Base-by-base conservation (phyloP, 805 yeast genomes). In the Limtongia smithiae region DNA sequence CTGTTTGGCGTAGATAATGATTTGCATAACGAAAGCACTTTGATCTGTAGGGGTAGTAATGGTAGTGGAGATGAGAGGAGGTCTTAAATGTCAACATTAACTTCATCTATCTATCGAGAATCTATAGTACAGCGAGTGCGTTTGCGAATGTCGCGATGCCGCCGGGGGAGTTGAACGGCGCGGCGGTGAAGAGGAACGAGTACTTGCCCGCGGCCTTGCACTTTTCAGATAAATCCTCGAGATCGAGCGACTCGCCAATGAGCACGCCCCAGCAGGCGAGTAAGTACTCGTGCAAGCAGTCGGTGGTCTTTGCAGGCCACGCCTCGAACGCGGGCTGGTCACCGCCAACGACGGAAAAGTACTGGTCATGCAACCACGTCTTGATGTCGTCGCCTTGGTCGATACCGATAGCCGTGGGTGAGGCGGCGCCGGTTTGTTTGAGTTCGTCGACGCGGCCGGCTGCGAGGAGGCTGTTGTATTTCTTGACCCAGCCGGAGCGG, bases 51-150 rank as follows among this genome's bases (percentile, higher is more conserved):
- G n/a, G n/a, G n/a, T n/a, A n/a, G n/a, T n/a, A n/a, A n/a, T n/a
- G n/a, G n/a, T n/a, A n/a, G n/a, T n/a, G n/a, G n/a, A n/a, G n/a
- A n/a, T n/a, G n/a, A n/a, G n/a, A n/a, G n/a, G n/a, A n/a, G n/a
- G n/a, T n/a, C n/a, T n/a, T n/a, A n/a, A n/a, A n/a, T n/a, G n/a
- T n/a, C n/a, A n/a, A n/a, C n/a, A n/a, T n/a, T n/a, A n/a, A n/a
- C n/a, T n/a, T n/a, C n/a, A n/a, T n/a, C n/a, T n/a, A n/a, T n/a
- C n/a, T n/a, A n/a, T n/a, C n/a, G n/a, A n/a, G n/a, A n/a, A 17
- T 33, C 34, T 48, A 63, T 35, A 63, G 50, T 21, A 63, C 58
- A 17, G 75, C 78, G 9, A 76, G 75, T 1, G 81, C 77, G 58
- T 78, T 75, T 1, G 71, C 68, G 7, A 66, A 56, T 11, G 70